These are phyloP conservation scores for Prunus fruticosa DNA, from an alignment of 306 rosid species.

Conservation along the genomic window DNA sequence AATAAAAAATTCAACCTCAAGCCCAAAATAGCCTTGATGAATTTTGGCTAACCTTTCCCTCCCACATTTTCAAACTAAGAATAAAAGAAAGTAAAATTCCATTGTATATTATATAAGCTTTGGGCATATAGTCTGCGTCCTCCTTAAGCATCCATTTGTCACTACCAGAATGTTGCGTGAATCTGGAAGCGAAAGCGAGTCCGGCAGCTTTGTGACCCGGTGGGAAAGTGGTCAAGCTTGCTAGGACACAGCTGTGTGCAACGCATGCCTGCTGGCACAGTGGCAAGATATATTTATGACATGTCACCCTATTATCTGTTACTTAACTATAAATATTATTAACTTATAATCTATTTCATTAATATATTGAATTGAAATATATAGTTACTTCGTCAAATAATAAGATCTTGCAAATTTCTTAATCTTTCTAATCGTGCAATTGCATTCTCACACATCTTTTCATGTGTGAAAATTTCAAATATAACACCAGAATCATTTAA, in stretches of 20 bases:
- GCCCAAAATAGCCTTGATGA: too few species aligned
- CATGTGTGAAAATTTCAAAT: too few species aligned
- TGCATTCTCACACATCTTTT: too few species aligned
- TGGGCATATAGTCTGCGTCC: not conserved
- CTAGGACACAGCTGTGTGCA: constrained; percentile 3
- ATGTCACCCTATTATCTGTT: too few species aligned
- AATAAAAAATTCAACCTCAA: too few species aligned
- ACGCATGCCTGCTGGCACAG: not conserved
- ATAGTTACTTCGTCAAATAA: too few species aligned
- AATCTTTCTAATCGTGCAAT: too few species aligned
- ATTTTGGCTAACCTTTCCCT: not conserved
- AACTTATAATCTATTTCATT: too few species aligned
- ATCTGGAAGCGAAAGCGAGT: constrained; percentile 7
- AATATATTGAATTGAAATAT: too few species aligned
- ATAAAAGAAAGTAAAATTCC: not conserved
- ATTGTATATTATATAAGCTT: not conserved
- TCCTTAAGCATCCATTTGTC: not conserved
- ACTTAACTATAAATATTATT: too few species aligned
- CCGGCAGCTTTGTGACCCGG: not conserved
- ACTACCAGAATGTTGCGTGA: not conserved
- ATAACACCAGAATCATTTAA: too few species aligned
- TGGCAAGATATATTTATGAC: not conserved
- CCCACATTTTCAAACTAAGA: not conserved
- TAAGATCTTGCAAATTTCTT: too few species aligned
- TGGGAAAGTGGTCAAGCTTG: not conserved